These are phyloP conservation scores for Petunia secreta DNA, from an alignment of 257 asterid genomes.

Conservation along the genomic window DNA sequence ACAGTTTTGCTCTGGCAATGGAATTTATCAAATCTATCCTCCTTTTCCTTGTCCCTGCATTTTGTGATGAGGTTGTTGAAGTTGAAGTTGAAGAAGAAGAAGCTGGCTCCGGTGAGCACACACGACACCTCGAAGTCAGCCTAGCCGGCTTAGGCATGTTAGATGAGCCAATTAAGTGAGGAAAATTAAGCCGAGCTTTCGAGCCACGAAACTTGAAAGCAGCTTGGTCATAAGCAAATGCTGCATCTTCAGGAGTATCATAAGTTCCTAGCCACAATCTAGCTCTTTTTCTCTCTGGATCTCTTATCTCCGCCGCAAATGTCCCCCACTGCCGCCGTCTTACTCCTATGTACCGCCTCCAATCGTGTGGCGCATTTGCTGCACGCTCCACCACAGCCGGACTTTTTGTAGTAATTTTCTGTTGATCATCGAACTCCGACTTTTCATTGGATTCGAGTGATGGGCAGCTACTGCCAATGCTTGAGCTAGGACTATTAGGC, in stretches of 20 bases:
- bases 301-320: too few relatives aligned
- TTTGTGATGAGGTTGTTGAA: not conserved
- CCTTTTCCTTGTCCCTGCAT: not conserved
- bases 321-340: too few relatives aligned
- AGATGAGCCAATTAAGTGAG: too few relatives aligned
- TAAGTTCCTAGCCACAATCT: constrained; percentile 32
- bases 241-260: constrained; percentile 22
- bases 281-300: not conserved
- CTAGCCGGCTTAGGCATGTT: not conserved
- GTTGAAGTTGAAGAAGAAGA: not conserved
- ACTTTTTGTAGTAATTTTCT: too few relatives aligned
- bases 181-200: too few relatives aligned
- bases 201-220: not conserved
- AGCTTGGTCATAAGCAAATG: not conserved
- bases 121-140: not conserved
- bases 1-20: not conserved
- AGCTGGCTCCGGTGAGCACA: not conserved
- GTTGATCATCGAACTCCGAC: not conserved
- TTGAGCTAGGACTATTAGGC: not conserved
- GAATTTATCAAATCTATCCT: not conserved
- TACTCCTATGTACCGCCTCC: constrained; percentile 17
- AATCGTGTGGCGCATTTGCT: not conserved
- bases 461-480: not conserved
- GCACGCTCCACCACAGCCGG: constrained; percentile 2
- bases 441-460: not conserved